These are phyloP conservation scores for Amanita subjunquillea DNA, from an alignment of 768 basidiomycete species.

Conservation along the genomic window DNA sequence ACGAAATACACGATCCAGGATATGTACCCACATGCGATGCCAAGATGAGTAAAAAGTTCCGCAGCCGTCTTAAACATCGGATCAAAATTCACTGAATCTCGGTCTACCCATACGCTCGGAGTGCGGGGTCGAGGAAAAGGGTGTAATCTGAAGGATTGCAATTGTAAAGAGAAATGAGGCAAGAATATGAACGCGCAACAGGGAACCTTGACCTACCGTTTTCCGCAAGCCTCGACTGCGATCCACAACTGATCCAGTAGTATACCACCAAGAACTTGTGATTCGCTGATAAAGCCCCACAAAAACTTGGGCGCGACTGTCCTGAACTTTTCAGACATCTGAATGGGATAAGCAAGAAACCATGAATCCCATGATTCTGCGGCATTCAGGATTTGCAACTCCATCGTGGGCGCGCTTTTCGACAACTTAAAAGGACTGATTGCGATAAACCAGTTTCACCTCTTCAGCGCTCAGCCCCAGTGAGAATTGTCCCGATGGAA, in stretches of 20 bases:
- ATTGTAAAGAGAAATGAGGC: slow-evolving; percentile 4
- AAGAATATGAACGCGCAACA: neutral
- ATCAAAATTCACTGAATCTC: slow-evolving; percentile 3
- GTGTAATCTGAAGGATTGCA: slow-evolving; percentile 6
- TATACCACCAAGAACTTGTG: slow-evolving; percentile 10
- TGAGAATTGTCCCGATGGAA: too few relatives aligned
- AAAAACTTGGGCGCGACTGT: slow-evolving; percentile 7
- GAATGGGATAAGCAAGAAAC: slow-evolving; percentile 9
- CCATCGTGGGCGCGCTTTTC: too few relatives aligned
- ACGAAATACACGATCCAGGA: too few relatives aligned
- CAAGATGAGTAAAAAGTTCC: slow-evolving; percentile 1
- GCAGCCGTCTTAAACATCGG: slow-evolving; percentile 2
- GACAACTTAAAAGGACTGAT: too few relatives aligned
- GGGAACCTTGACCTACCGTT: slow-evolving; percentile 9
- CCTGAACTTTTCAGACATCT: slow-evolving; percentile 8
- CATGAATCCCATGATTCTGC: slow-evolving; percentile 11
- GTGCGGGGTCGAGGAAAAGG: slow-evolving; percentile 8
- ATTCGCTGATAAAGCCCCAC: slow-evolving; percentile 12
- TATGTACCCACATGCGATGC: slow-evolving; percentile 4
- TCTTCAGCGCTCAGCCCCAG: too few relatives aligned
- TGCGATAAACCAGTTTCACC: too few relatives aligned
- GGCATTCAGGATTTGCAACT: slow-evolving; percentile 6
- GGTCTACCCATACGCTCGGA: slow-evolving; percentile 7
- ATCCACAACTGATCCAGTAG: slow-evolving; percentile 8
- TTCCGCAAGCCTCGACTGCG: slow-evolving; percentile 8